phyloP scores from a whole-genome alignment of 495 filamentous ascomycete species.

The Neurospora sp. region DNA sequence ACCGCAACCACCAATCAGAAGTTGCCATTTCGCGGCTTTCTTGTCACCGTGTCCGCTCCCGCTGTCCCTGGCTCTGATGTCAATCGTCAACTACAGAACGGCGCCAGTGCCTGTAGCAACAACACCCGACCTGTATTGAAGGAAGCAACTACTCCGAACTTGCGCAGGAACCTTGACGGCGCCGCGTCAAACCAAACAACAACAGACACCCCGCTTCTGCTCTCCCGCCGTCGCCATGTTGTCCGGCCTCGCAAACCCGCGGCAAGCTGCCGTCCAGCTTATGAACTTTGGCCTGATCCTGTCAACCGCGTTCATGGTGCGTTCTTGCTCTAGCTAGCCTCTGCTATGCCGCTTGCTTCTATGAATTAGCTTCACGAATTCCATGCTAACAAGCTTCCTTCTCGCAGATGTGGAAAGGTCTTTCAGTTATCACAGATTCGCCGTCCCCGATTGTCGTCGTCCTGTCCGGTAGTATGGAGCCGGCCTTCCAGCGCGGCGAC shows the following conservation, averaged over 20 bases:
- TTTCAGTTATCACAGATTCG: slow-evolving; percentile 76
- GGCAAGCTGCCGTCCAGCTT: slow-evolving; percentile 77
- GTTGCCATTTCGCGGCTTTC: slow-evolving; percentile 8
- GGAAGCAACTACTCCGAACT: background rate
- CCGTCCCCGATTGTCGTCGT: slow-evolving; percentile 94
- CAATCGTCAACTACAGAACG: background rate
- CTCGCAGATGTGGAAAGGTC: slow-evolving; percentile 75
- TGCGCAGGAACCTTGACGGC: background rate
- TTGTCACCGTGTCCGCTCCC: background rate
- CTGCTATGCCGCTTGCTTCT: background rate
- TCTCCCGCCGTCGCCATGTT: slow-evolving; percentile 45
- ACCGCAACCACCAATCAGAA: slow-evolving; percentile 7
- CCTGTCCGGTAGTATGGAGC: slow-evolving; percentile 91
- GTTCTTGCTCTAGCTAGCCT: slow-evolving; percentile 1
- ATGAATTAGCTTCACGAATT: background rate
- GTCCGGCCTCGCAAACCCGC: slow-evolving; percentile 61
- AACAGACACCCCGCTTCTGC: background rate
- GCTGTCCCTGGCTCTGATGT: background rate
- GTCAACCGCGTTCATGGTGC: slow-evolving; percentile 83
- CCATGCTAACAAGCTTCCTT: background rate
- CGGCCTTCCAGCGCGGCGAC: slow-evolving; percentile 92
- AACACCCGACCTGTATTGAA: background rate
- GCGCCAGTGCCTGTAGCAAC: background rate
- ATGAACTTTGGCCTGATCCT: slow-evolving; percentile 94
- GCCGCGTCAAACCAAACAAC: background rate